Base-by-base conservation (phyloP, 305 asterid genomes). In the Fraxinus velutina region DNA sequence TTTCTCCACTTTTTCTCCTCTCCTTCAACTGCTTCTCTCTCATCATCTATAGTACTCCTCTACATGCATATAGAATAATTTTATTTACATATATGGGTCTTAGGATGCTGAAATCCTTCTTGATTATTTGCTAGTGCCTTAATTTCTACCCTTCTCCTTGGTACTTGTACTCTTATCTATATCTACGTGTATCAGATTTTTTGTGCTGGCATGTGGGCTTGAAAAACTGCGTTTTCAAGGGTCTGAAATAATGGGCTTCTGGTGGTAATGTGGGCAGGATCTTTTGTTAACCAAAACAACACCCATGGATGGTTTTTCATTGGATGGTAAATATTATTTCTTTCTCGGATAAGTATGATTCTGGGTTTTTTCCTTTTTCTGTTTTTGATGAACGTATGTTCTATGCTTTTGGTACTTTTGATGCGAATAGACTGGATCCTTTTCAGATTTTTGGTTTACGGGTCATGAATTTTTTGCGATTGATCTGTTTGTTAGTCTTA, bases 291-390 rank as follows among this genome's bases (percentile, higher is more conserved):
- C 34, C 82, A 0, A 19, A 81, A 44, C 71, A n/a, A 29, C 75
- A 32, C 73, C 85, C 47, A 89, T 89, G 91, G 91, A 89, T 79
- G 78, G 84, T 22, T 82, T 84, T 50, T 82, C 89, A 8, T 84
- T 83, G 84, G 87, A 89, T 83, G 89, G 90, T 89, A 83, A 85
- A 75, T 82, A 88, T 86, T 85, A 74, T 50, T 77, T 29, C 27
- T 64, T 60, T 72, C 34, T 5, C 62, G 29, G 33, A 10, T 71
- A 4, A 50, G 42, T 17, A 71, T 79, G 32, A 73, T 80, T 37
- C 21, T 57, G 55, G 17, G 74, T 9, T 39, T 39, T 39, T 32
- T 60, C 6, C 83, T 30, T 57, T 44, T 72, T 10, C 30, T 36
- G 39, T 81, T 60, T 44, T 47, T 75, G 75, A 62, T 30, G 5